Evolutionary conservation across 129 eudicot species (phyloP).

Genomic region (Smallanthus sonchifolius): DNA sequence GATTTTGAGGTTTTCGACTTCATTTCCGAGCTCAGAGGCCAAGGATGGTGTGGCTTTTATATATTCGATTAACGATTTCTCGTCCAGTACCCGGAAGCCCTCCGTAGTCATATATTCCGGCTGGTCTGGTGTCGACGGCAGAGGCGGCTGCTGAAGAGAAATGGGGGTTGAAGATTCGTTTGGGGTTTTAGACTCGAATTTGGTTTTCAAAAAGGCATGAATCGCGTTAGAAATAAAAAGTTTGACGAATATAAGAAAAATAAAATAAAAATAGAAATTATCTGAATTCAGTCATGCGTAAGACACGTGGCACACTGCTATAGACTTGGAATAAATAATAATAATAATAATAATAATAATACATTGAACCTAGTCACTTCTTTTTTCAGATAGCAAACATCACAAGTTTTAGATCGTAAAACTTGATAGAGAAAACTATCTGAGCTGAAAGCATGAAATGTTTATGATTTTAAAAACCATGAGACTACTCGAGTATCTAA

Average conservation of each 20-base stretch:
- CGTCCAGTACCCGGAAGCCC: slow-evolving; percentile 58
- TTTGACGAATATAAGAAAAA: neutral
- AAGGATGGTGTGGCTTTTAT: slow-evolving; percentile 78
- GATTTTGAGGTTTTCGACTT: slow-evolving; percentile 45
- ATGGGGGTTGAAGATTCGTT: slow-evolving; percentile 4
- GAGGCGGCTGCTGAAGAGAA: neutral
- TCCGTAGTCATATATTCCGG: slow-evolving; percentile 37
- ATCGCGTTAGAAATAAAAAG: slow-evolving; percentile 11
- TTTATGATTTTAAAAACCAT: too few species aligned
- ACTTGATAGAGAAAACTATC: too few species aligned
- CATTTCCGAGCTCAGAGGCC: slow-evolving; percentile 52
- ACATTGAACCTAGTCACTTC: slow-evolving; percentile 15
- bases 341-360: neutral
- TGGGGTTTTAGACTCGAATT: slow-evolving; percentile 10
- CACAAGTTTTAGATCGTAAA: too few species aligned
- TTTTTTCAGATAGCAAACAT: too few species aligned
- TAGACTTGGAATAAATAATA: neutral
- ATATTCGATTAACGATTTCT: slow-evolving; percentile 66
- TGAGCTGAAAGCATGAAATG: too few species aligned
- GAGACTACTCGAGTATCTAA: too few species aligned
- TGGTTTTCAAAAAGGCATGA: slow-evolving; percentile 15
- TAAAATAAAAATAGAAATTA: neutral
- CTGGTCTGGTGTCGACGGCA: slow-evolving; percentile 4
- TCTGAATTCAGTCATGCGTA: neutral
- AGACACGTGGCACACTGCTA: too few species aligned